Evolutionary conservation across 1,284 basidiomycete genomes (phyloP), one percentile per base, ranked within the genome.

Genomic region (Rhizoctonia solani): DNA sequence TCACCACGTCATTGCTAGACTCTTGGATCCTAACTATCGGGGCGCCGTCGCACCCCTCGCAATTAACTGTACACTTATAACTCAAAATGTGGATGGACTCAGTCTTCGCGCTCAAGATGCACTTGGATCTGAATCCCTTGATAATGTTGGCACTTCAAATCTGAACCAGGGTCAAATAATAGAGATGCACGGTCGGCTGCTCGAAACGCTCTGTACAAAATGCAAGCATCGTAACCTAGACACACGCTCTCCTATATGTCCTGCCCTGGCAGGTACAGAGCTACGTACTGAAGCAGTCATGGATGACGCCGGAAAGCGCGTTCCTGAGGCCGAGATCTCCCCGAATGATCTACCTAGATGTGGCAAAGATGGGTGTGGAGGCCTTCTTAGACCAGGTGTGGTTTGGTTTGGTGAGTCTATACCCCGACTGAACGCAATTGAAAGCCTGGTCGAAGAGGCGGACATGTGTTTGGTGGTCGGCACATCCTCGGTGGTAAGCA

Each of bases 81-180:
- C 86, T 11, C 87, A 88, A 74, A 88, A 89, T 72, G 83, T 89
- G 29, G 87, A 89, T 71, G 83, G 84, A 3, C 79, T 88, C 11
- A 84, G 82, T 69, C 67, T 67, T n/a, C 72, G 77, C 29, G 81
- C 81, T 1, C 70, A 42, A 29, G 29, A 63, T 39, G 30, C 41
- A n/a, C 21, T 16, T 3, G 5, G 14, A 11, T 78, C 6, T 61
- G 16, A 8, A 39, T 8, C 16, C 37, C 37, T 16, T 8, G 16
- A 16, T 39, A 16, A 16, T 8, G 9, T 16, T 39, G 37, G 16
- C 37, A 39, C 8, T 16, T 39, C 37, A 8, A 39, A 8, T 8
- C 37, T 73, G 23, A 59, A 69, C 1, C 63, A 74, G 30, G 74
- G 66, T 68, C 75, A 66, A 63, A 72, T 85, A n/a, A 73, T 87